Conservation (phyloP, 1,284 basidiomycete species). For the Tilletia setariae region DNA sequence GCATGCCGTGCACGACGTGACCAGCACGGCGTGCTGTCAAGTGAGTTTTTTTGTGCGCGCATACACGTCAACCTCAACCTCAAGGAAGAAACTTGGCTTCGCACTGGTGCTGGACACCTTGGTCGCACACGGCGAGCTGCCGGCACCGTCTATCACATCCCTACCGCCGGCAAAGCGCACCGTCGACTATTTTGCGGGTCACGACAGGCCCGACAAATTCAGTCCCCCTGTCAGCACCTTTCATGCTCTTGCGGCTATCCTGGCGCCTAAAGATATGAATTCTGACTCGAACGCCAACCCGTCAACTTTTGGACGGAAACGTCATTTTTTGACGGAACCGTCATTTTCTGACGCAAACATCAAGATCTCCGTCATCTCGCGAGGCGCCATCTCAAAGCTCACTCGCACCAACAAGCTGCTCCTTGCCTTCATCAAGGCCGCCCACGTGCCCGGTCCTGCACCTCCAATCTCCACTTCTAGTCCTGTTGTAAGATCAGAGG, state of each 20-base stretch:
- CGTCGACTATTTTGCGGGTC: not conserved
- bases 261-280: too few species aligned
- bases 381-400: slow-evolving; percentile 7
- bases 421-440: too few species aligned
- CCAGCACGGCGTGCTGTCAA: not conserved
- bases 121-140: not conserved
- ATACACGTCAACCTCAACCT: not conserved
- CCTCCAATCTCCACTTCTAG: not conserved
- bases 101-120: not conserved
- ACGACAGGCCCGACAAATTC: not conserved
- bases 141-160: not conserved
- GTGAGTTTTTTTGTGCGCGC: not conserved
- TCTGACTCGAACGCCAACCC: too few species aligned
- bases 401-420: not conserved
- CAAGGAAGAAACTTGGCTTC: not conserved
- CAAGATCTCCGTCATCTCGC: slow-evolving; percentile 4
- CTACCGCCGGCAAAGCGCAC: not conserved
- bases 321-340: too few species aligned
- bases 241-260: too few species aligned
- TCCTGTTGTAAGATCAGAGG: too few species aligned
- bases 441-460: not conserved
- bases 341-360: not conserved
- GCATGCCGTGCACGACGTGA: not conserved
- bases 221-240: not conserved
- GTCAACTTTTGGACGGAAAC: too few species aligned